phyloP scores from a whole-genome alignment of 1,284 basidiomycete species.

The Rhodotorula sp. region DNA sequence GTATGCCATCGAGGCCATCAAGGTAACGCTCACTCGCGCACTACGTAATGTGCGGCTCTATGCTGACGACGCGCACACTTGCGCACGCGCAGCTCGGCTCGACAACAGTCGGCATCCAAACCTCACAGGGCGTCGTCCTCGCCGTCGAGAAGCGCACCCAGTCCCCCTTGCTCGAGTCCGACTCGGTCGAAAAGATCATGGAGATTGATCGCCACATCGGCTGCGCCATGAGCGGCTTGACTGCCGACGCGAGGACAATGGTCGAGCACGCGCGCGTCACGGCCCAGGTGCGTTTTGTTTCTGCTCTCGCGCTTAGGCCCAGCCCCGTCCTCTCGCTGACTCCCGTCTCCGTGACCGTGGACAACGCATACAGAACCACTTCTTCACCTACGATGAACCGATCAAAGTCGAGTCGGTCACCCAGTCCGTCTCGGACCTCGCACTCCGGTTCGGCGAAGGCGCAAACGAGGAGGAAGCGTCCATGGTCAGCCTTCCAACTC shows the following conservation, averaged over 20 bases:
- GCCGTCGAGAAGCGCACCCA: conserved; percentile 99
- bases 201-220: conserved; percentile 96
- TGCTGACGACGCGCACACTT: background rate
- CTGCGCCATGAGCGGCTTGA: conserved; percentile 97
- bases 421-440: conserved; percentile 96
- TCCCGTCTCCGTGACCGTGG: background rate
- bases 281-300: conserved; percentile 50
- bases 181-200: conserved; percentile 99
- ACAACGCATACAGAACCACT: conserved; percentile 69
- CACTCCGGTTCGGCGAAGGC: conserved; percentile 95
- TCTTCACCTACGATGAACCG: conserved; percentile 93
- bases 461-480: conserved; percentile 85
- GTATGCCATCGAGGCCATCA: conserved; percentile 98
- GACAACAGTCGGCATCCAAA: conserved; percentile 79
- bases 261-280: conserved; percentile 99
- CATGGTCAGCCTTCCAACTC: conserved; percentile 61
- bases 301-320: background rate
- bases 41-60: too few species aligned
- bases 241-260: conserved; percentile 98
- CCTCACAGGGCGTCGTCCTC: conserved; percentile 80
- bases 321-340: background rate
- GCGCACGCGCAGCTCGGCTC: conserved; percentile 76
- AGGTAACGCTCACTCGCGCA: conserved; percentile 66
- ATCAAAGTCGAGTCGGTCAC: conserved; percentile 97
- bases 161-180: conserved; percentile 90